Percentiles rank a stretch among this genome's conserved stretches.
Evolutionary conservation across 1,139 yeast genomes (phyloP).

Genomic region (Zygosaccharomyces pseudobailii): DNA sequence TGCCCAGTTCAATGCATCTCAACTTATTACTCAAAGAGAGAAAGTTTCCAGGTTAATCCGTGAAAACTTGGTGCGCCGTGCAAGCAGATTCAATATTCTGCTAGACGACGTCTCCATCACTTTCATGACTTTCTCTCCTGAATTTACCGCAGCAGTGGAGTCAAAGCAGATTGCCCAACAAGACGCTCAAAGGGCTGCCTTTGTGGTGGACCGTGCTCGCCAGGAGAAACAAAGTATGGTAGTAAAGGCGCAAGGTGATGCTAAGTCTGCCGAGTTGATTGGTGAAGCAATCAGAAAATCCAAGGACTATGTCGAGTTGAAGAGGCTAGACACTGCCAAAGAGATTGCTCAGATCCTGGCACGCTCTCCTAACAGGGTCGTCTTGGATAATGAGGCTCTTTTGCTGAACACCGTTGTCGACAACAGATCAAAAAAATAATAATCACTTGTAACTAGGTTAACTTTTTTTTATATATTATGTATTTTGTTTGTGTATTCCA

Average conservation of each 20-base stretch:
- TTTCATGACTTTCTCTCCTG: constrained; percentile 95
- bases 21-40: constrained; percentile 96
- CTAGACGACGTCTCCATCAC: constrained; percentile 96
- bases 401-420: constrained; percentile 84
- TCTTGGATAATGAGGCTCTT: constrained; percentile 88
- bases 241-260: constrained; percentile 98
- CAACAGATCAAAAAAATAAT: constrained; percentile 12
- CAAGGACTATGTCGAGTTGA: constrained; percentile 90
- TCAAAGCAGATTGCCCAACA: constrained; percentile 99
- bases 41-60: constrained; percentile 87
- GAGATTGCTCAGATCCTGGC: constrained; percentile 89
- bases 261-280: constrained; percentile 93
- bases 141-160: constrained; percentile 95
- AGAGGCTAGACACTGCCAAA: constrained; percentile 93
- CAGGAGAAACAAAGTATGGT: constrained; percentile 97
- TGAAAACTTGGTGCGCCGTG: constrained; percentile 88
- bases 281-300: constrained; percentile 98
- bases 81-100: constrained; percentile 77
- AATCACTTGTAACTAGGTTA: neutral
- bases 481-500: neutral
- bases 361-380: constrained; percentile 82
- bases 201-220: constrained; percentile 90
- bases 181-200: constrained; percentile 98
- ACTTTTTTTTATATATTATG: neutral
- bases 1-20: constrained; percentile 97